phyloP scores from a whole-genome alignment of 768 basidiomycete species.

The Boletus rubropictus region DNA sequence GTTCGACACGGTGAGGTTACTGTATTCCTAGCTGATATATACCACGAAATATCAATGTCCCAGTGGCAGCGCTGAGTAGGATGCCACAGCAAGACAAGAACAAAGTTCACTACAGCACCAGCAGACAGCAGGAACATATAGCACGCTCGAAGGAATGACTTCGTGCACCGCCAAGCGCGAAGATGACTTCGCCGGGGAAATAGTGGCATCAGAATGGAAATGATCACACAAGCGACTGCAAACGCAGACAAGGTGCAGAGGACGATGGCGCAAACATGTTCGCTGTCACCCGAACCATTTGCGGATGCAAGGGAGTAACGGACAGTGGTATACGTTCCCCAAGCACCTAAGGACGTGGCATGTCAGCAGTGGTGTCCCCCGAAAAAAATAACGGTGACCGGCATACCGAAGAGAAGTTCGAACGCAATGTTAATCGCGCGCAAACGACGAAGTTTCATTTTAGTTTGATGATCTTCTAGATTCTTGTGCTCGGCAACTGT shows the following conservation, averaged over 20 bases:
- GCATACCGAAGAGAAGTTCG: slow-evolving; percentile 35
- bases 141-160: slow-evolving; percentile 34
- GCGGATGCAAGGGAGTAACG: slow-evolving; percentile 63
- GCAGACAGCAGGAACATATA: slow-evolving; percentile 45
- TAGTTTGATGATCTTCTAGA: slow-evolving; percentile 23
- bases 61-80: slow-evolving; percentile 48
- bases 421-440: slow-evolving; percentile 26
- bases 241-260: slow-evolving; percentile 23
- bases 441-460: slow-evolving; percentile 33
- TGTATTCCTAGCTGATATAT: slow-evolving; percentile 30
- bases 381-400: slow-evolving; percentile 1
- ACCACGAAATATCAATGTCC: slow-evolving; percentile 68
- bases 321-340: slow-evolving; percentile 56
- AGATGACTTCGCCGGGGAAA: slow-evolving; percentile 24
- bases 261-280: slow-evolving; percentile 32
- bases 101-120: slow-evolving; percentile 52
- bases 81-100: slow-evolving; percentile 51
- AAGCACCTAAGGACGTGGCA: slow-evolving; percentile 36
- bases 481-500: slow-evolving; percentile 29
- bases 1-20: slow-evolving; percentile 13
- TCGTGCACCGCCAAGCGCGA: slow-evolving; percentile 9
- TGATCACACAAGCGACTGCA: slow-evolving; percentile 22
- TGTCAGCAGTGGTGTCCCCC: background rate
- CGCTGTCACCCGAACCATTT: slow-evolving; percentile 38
- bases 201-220: slow-evolving; percentile 38